These are phyloP conservation scores for Penstemon davidsonii DNA, from an alignment of 257 asterid species.

Conservation along the genomic window DNA sequence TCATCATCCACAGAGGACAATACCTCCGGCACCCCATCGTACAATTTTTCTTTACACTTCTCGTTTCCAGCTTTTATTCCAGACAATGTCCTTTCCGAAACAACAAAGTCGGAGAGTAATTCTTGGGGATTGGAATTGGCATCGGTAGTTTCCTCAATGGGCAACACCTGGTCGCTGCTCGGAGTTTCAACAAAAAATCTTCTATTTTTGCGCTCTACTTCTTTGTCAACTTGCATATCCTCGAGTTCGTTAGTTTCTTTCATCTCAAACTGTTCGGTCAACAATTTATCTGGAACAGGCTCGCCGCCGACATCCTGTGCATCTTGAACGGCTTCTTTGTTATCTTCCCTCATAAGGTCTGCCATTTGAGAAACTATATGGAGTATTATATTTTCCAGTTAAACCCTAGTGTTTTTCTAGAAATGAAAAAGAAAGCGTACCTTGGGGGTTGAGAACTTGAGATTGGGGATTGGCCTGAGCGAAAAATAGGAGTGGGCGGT, in stretches of 20 bases:
- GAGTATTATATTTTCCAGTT: background rate
- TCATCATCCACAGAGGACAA: constrained; percentile 37
- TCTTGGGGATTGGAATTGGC: constrained; percentile 22
- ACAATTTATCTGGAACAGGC: constrained; percentile 23
- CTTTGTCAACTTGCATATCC: constrained; percentile 31
- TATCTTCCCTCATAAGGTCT: constrained; percentile 31
- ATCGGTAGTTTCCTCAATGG: constrained; percentile 8
- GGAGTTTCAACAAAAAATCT: constrained; percentile 20
- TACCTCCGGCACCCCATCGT: constrained; percentile 31
- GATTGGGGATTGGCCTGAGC: too few relatives aligned
- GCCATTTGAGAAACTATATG: constrained; percentile 16
- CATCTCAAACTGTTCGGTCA: constrained; percentile 13
- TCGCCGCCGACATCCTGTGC: constrained; percentile 15
- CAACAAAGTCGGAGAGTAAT: constrained; percentile 7
- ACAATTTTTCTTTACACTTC: constrained; percentile 30
- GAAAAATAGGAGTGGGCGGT: too few relatives aligned
- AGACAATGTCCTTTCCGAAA: constrained; percentile 14
- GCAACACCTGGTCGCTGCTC: constrained; percentile 15
- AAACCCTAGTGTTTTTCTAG: constrained; percentile 28
- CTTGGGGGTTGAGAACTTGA: too few relatives aligned
- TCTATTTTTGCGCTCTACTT: constrained; percentile 14
- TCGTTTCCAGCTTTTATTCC: constrained; percentile 28
- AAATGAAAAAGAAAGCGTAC: too few relatives aligned
- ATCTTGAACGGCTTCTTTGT: constrained; percentile 28
- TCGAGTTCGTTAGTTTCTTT: constrained; percentile 12